Conservation (phyloP, 768 basidiomycete genomes). For the Sporobolomyces pararoseus region DNA sequence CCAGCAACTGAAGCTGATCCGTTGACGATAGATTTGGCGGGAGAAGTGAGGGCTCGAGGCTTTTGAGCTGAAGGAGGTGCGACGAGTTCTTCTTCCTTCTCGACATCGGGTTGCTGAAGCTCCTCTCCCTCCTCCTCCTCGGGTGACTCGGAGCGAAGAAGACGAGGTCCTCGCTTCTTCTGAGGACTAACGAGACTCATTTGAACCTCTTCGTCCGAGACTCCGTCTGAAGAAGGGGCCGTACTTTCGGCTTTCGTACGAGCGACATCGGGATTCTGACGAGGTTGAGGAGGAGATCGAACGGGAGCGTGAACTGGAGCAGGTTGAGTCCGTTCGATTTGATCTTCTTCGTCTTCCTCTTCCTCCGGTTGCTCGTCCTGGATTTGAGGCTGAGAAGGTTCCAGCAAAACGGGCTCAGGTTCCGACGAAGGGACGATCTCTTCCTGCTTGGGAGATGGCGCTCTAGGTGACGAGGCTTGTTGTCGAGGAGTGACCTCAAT, state of each 20-base stretch:
- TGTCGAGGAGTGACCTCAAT: not conserved
- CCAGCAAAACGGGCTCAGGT: not conserved
- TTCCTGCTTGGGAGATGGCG: not conserved
- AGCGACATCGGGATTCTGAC: conserved; percentile 7
- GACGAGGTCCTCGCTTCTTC: not conserved
- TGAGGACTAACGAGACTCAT: conserved; percentile 17
- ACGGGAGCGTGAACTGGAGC: not conserved
- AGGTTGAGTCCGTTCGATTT: conserved; percentile 10
- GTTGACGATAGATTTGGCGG: not conserved
- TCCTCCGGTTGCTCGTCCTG: not conserved
- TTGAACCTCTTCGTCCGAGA: conserved; percentile 22
- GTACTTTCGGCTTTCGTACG: conserved; percentile 2
- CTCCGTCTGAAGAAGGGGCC: conserved; percentile 12
- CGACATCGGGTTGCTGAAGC: not conserved
- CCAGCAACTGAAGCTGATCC: not conserved
- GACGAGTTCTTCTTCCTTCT: conserved; percentile 3
- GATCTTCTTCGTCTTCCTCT: conserved; percentile 1
- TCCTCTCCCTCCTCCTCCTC: not conserved
- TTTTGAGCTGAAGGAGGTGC: conserved; percentile 20
- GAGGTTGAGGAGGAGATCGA: conserved; percentile 5
- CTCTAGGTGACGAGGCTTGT: not conserved
- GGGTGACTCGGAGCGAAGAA: conserved; percentile 8
- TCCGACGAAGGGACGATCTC: not conserved
- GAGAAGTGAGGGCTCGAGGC: not conserved
- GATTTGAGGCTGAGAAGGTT: not conserved